Evolutionary conservation across 208 protist genomes (phyloP), one percentile per base, ranked within the genome.

Genomic region (Leishmania lainsoni): DNA sequence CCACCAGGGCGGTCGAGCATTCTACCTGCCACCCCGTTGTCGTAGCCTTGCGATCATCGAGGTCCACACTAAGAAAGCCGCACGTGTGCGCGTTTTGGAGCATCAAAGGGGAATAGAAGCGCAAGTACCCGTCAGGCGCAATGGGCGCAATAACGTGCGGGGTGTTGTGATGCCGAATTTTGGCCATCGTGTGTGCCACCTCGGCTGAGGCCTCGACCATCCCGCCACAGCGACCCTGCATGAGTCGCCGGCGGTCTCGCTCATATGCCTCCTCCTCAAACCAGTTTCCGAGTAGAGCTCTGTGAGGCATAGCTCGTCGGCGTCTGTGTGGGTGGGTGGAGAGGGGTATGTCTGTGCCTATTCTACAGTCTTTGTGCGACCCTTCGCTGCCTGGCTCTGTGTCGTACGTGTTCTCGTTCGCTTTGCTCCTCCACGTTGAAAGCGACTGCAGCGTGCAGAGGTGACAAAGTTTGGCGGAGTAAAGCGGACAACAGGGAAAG

Each of bases 261-360:
- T 89, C 83, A 77, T 96, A 96, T 16, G 90, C 92, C 78, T 96
- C 90, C 81, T 96, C 92, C 79, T 97, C 93, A 75, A 92, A 93
- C 93, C 94, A 96, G 80, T 97, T 97, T 2, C 93, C 94, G 9
- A 95, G 72, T 42, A 97, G 81, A 17, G 92, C 78, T 80, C 85
- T 85, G 69, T 83, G 88, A 14, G 92, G 94, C 94, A 97, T 97
- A 1, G 49, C 26, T 45, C 29, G 35, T 76, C 14, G 59, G 3
- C 71, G 71, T 83, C 61, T 81, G 54, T 42, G 20, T 66, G 58
- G 76, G 42, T 66, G 48, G 56, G 35, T n/a, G 71, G 26, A 29
- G 71, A 22, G 49, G 22, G 5, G 69, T 51, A 45, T 20, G 16
- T 16, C 42, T 54, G 45, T 35, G 42, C 6, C 12, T 54, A 54